Evolutionary conservation across 768 basidiomycete genomes (phyloP).

Genomic region (Suillus ampliporus): DNA sequence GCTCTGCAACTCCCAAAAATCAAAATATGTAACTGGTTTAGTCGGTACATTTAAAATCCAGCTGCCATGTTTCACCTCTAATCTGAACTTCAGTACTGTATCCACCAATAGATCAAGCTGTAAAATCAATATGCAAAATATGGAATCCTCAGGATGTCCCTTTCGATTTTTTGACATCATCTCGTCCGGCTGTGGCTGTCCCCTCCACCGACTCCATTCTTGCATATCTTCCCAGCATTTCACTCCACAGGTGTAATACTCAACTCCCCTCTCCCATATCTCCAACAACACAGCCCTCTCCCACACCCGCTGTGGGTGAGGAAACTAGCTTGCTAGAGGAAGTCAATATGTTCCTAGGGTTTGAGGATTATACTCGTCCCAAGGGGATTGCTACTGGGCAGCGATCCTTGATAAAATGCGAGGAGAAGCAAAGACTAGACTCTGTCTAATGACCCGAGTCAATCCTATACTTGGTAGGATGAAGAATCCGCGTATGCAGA

Average conservation of each 20-base stretch:
- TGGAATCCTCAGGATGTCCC: constrained; percentile 83
- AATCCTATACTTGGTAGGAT: no score
- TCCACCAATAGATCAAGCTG: constrained; percentile 60
- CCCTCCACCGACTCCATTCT: constrained; percentile 10
- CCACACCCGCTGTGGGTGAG: constrained; percentile 17
- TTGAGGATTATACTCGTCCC: no score
- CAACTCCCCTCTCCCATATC: constrained; percentile 57
- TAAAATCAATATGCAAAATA: constrained; percentile 76
- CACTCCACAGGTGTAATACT: constrained; percentile 35
- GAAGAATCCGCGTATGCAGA: no score
- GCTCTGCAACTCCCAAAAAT: constrained; percentile 59
- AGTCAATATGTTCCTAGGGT: no score
- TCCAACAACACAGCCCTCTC: constrained; percentile 47
- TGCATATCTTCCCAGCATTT: constrained; percentile 7
- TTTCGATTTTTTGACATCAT: constrained; percentile 51
- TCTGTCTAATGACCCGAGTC: no score
- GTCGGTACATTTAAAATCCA: constrained; percentile 59
- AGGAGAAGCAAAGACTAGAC: no score
- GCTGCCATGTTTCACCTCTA: constrained; percentile 16
- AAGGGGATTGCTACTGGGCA: no score
- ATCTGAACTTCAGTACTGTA: constrained; percentile 37
- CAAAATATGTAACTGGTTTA: constrained; percentile 67
- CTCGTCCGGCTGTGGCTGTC: constrained; percentile 33
- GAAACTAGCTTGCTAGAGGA: no score
- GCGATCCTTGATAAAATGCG: no score